Evolutionary conservation across 2,329 filamentous ascomycete species (phyloP).

Genomic region (Calonectria pseudoreteaudii): DNA sequence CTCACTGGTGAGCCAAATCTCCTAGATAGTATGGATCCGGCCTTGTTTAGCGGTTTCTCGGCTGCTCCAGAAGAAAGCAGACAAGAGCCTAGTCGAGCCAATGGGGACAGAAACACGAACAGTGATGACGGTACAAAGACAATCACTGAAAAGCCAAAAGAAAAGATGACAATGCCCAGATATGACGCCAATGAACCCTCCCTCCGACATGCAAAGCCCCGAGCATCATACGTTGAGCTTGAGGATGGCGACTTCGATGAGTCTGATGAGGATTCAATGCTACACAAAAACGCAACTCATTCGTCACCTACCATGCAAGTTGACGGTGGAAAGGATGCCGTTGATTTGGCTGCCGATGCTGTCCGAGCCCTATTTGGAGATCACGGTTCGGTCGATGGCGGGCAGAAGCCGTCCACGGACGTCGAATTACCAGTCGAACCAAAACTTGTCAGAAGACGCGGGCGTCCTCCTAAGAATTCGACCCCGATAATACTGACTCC

Average conservation of each 20-base stretch:
- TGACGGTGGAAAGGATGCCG: slow-evolving; percentile 37
- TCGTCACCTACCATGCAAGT: slow-evolving; percentile 17
- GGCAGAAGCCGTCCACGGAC: slow-evolving; percentile 3
- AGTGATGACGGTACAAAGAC: slow-evolving; percentile 23
- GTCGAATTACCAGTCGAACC: slow-evolving; percentile 13
- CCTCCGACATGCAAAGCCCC: slow-evolving; percentile 65
- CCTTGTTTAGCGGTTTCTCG: slow-evolving; percentile 54
- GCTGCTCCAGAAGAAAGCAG: slow-evolving; percentile 33
- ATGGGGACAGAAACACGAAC: slow-evolving; percentile 27
- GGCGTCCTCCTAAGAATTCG: slow-evolving; percentile 48
- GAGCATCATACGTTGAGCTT: slow-evolving; percentile 61
- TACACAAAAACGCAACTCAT: background rate
- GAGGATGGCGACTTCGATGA: slow-evolving; percentile 55
- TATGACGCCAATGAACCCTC: slow-evolving; percentile 61
- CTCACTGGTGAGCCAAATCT: slow-evolving; percentile 44
- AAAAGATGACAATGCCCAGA: slow-evolving; percentile 35
- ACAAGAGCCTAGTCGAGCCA: slow-evolving; percentile 30
- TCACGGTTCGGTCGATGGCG: slow-evolving; percentile 11
- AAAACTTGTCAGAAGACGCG: slow-evolving; percentile 39
- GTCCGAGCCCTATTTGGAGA: slow-evolving; percentile 45
- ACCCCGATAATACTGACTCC: slow-evolving; percentile 16
- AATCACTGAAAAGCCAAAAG: slow-evolving; percentile 17
- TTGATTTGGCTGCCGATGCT: slow-evolving; percentile 55
- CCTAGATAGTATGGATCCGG: slow-evolving; percentile 63
- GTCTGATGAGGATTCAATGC: slow-evolving; percentile 57